phyloP scores from a whole-genome alignment of 2,329 filamentous ascomycete genomes.

The Truncatella angustata region DNA sequence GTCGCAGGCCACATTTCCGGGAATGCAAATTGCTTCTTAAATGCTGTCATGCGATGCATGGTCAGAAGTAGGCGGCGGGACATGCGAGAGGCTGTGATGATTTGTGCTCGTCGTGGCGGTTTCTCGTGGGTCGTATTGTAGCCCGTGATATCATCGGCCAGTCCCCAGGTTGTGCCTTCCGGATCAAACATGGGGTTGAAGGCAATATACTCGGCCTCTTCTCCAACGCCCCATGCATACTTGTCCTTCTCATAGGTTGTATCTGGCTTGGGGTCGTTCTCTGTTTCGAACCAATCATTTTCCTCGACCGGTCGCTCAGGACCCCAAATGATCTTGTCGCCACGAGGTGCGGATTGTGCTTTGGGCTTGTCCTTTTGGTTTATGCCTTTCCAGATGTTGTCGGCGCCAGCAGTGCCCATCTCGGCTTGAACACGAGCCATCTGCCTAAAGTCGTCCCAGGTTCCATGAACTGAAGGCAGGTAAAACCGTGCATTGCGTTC shows the following conservation, averaged over 20 bases:
- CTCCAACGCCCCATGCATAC: conserved; percentile 82
- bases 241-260: conserved; percentile 74
- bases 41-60: conserved; percentile 88
- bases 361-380: conserved; percentile 38
- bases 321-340: conserved; percentile 76
- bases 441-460: conserved; percentile 76
- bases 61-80: conserved; percentile 74
- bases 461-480: conserved; percentile 71
- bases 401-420: conserved; percentile 61
- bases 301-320: conserved; percentile 68
- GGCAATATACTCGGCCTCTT: conserved; percentile 88
- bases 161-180: conserved; percentile 79
- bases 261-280: conserved; percentile 72
- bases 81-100: conserved; percentile 85
- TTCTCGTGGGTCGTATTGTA: conserved; percentile 68
- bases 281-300: conserved; percentile 69
- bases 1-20: conserved; percentile 96
- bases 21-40: conserved; percentile 86
- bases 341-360: conserved; percentile 25
- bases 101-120: conserved; percentile 75
- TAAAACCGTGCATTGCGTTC: conserved; percentile 79
- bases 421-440: conserved; percentile 76
- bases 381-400: conserved; percentile 64
- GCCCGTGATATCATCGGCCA: conserved; percentile 79
- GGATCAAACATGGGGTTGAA: conserved; percentile 93